Evolutionary conservation across 1,284 basidiomycete genomes (phyloP), one percentile per base, ranked within the genome.

Genomic region (Porogramme epimiltina): DNA sequence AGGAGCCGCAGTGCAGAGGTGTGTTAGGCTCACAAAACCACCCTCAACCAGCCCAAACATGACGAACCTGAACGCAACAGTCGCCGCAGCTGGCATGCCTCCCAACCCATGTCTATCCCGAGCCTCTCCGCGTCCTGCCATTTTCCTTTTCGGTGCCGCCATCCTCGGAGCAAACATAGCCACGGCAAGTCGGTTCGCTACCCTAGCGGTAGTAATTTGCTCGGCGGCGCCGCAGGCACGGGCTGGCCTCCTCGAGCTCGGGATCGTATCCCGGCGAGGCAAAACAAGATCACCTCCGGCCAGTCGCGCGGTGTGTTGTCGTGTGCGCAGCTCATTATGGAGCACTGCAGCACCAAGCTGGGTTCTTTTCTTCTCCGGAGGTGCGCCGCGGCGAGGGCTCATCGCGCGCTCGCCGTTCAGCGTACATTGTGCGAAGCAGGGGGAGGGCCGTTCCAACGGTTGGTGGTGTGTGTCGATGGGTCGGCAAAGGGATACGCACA

Each of bases 91-190:
- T 16, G 86, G 86, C 20, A 89, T 81, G 49, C 85, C 86, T 47
- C 93, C 94, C 61, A 98, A 95, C 3, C 95, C 74, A 94, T 88
- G 18, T 91, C 91, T 85, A 88, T 87, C 2, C 87, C 87, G 31
- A 89, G 67, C 25, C 86, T 70, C 58, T 89, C 83, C 62, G 84
- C 70, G 50, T 86, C 84, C 43, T 72, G 73, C 44, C 66, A 68
- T 46, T 60, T 76, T 42, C 70, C 73, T n/a, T 62, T 69, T 70
- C 24, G 67, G 71, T 58, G 65, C 37, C 48, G 54, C 22, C 52
- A 54, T 28, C 15, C 41, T 24, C 20, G 39, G 61, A 26, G 15
- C 63, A 63, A 45, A 63, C 63, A 65, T 67, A 13, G 13, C 13
- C 41, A 66, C 64, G n/a, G 59, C 61, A 20, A 58, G 58, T 1